Conservation (phyloP, 2,329 filamentous ascomycete species). For the Trichoderma atroviride region DNA sequence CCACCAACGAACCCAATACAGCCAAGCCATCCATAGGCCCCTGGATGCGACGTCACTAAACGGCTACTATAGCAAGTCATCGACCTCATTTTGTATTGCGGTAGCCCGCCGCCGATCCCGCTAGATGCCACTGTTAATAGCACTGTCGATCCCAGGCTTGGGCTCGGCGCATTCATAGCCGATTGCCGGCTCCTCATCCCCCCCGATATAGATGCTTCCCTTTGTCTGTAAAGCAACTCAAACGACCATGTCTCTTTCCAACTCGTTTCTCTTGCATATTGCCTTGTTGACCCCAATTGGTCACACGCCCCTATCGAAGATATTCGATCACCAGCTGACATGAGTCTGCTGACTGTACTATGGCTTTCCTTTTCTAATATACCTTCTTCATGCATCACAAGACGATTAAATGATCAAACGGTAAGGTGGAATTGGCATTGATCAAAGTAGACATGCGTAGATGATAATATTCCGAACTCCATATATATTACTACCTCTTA, state of each 20-base stretch:
- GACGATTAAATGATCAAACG: neutral
- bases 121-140: neutral
- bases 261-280: neutral
- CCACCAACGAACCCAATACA: neutral
- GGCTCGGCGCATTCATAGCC: constrained; percentile 12
- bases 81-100: neutral
- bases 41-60: neutral
- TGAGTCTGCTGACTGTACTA: neutral
- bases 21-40: neutral
- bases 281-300: neutral
- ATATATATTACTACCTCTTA: neutral
- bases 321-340: neutral
- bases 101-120: neutral
- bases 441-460: neutral
- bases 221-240: neutral
- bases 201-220: neutral
- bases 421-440: neutral
- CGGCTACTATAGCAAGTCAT: neutral
- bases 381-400: neutral
- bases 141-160: neutral
- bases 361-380: neutral
- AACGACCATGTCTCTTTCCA: neutral
- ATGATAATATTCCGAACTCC: neutral
- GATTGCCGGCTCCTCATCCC: constrained; percentile 9
- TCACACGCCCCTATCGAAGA: neutral